A percentile compares a stretch with the other conserved stretches of the same genome.
phyloP scores from a whole-genome alignment of 225 moss, liverwort and hornwort genomes.

The Straminergon stramineum region DNA sequence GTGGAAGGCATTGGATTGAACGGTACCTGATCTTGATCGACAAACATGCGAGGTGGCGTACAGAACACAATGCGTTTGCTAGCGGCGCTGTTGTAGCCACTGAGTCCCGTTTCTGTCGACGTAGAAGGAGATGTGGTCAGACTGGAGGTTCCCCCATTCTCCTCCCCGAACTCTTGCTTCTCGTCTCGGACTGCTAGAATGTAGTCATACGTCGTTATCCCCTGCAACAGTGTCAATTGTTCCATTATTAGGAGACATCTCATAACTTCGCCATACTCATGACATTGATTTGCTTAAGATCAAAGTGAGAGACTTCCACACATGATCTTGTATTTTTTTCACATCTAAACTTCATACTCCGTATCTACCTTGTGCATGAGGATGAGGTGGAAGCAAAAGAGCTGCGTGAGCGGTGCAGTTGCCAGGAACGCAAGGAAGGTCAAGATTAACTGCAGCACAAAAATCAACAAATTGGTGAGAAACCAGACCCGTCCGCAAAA shows the following conservation, averaged over 20 bases:
- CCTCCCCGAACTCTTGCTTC: slow-evolving; percentile 40
- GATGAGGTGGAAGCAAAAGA: slow-evolving; percentile 89
- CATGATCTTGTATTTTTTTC: not conserved
- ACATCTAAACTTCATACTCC: not conserved
- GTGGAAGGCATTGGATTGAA: not conserved
- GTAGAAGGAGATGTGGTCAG: slow-evolving; percentile 56
- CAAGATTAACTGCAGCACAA: slow-evolving; percentile 42
- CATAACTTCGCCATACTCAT: not conserved
- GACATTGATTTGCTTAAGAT: not conserved
- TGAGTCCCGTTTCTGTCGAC: slow-evolving; percentile 64
- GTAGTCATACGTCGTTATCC: slow-evolving; percentile 88
- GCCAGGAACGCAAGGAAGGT: slow-evolving; percentile 66
- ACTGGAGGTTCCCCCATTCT: slow-evolving; percentile 44
- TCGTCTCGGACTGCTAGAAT: slow-evolving; percentile 84
- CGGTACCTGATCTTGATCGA: slow-evolving; percentile 68
- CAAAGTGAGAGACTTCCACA: not conserved
- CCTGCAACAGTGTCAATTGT: slow-evolving; percentile 22
- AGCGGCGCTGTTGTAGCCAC: slow-evolving; percentile 59
- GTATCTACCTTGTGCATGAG: slow-evolving; percentile 72
- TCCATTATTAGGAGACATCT: not conserved
- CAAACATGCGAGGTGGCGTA: slow-evolving; percentile 85
- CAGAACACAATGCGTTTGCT: slow-evolving; percentile 69
- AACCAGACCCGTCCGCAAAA: no score
- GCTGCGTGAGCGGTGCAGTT: slow-evolving; percentile 75
- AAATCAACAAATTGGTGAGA: not conserved